Percentiles rank a stretch among this genome's conserved stretches.
These are phyloP conservation scores for Ustilago trichophora DNA, from an alignment of 1,284 basidiomycete genomes.

Conservation along the genomic window DNA sequence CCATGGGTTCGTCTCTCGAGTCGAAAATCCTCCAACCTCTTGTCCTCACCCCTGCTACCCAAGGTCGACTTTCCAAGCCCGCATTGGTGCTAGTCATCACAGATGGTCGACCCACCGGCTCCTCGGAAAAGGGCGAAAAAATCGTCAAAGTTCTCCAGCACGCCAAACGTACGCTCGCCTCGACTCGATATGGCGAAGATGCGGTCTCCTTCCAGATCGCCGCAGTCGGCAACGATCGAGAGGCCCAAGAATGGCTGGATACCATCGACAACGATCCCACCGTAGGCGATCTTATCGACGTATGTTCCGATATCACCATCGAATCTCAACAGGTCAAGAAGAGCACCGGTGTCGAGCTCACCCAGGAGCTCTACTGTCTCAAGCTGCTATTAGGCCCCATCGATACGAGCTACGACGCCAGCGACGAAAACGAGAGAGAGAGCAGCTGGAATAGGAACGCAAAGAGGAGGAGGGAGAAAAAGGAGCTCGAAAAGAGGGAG, in stretches of 20 bases:
- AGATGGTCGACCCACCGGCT: conserved; percentile 58
- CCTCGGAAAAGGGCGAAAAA: conserved; percentile 37
- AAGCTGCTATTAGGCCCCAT: conserved; percentile 57
- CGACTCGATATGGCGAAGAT: conserved; percentile 48
- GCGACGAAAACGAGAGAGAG: conserved; percentile 36
- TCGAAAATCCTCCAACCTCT: conserved; percentile 44
- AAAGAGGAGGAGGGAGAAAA: conserved; percentile 27
- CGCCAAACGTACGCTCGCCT: conserved; percentile 34
- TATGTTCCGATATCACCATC: conserved; percentile 50
- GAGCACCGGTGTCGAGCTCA: conserved; percentile 51
- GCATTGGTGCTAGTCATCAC: conserved; percentile 53
- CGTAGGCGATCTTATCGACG: conserved; percentile 57
- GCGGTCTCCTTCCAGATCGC: conserved; percentile 54
- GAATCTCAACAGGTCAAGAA: conserved; percentile 49
- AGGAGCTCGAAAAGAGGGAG: conserved; percentile 13
- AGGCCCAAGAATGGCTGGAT: conserved; percentile 61
- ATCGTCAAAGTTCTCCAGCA: conserved; percentile 48
- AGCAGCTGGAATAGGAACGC: conserved; percentile 7
- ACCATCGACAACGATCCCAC: conserved; percentile 52
- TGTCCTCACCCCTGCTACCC: conserved; percentile 27
- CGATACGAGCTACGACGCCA: conserved; percentile 53
- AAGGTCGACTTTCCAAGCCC: conserved; percentile 42
- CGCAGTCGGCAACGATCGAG: conserved; percentile 56
- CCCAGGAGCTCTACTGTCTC: conserved; percentile 52
- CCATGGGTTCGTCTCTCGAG: conserved; percentile 50